A percentile compares a stretch with the other conserved stretches of the same genome.
These are phyloP conservation scores for Drosera spatulata DNA, from an alignment of 179 eudicot genomes.

Conservation along the genomic window DNA sequence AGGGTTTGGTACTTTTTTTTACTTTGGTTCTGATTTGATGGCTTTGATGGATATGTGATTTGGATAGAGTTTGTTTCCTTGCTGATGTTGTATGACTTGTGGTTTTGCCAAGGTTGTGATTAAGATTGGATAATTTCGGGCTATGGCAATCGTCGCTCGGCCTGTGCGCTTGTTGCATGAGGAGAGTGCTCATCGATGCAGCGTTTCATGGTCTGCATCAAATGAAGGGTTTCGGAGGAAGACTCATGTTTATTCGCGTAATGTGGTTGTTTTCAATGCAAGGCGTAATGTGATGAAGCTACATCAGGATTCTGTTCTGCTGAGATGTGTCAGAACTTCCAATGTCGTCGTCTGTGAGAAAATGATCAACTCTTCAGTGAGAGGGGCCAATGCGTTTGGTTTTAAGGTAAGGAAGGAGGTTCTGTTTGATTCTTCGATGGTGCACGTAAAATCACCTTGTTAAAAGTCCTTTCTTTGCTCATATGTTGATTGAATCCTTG, in stretches of 20 bases:
- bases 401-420: too few relatives aligned
- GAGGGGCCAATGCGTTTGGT: conserved; percentile 8
- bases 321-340: conserved; percentile 20
- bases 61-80: too few relatives aligned
- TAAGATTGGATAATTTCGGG: conserved; percentile 8
- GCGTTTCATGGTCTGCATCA: conserved; percentile 13
- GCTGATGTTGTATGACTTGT: neutral
- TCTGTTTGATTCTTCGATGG: too few relatives aligned
- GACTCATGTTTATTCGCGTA: conserved; percentile 21
- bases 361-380: conserved; percentile 16
- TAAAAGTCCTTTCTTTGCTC: neutral
- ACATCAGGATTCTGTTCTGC: conserved; percentile 14
- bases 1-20: too few relatives aligned
- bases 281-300: conserved; percentile 23
- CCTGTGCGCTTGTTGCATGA: conserved; percentile 37
- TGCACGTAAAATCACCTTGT: too few relatives aligned
- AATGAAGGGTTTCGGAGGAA: conserved; percentile 23
- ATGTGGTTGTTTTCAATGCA: conserved; percentile 24
- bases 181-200: conserved; percentile 21
- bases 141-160: conserved; percentile 49
- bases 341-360: conserved; percentile 21
- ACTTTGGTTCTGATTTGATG: too few relatives aligned
- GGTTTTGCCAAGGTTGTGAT: conserved; percentile 9
- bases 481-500: conserved; percentile 11
- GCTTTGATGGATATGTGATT: too few relatives aligned